These are phyloP conservation scores for Melaleuca quinquenervia DNA, from an alignment of 345 rosid species.

Conservation along the genomic window DNA sequence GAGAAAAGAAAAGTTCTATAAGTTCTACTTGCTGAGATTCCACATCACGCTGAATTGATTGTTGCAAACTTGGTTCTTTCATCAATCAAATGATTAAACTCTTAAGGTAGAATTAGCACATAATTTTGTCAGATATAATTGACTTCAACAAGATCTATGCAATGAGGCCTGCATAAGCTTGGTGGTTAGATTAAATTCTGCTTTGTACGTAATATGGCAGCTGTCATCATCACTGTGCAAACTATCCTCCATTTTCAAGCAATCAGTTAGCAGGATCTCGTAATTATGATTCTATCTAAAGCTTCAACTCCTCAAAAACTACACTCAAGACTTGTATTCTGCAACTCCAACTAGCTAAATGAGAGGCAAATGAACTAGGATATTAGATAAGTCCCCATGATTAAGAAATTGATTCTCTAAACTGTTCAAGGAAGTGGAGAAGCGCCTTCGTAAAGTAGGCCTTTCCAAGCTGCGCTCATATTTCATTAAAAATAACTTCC, in stretches of 20 bases:
- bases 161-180: background rate
- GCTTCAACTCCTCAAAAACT: background rate
- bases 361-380: background rate
- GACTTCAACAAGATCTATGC: no score
- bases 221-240: background rate
- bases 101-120: background rate
- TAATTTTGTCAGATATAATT: no score
- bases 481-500: background rate
- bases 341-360: background rate
- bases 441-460: background rate
- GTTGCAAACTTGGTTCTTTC: background rate
- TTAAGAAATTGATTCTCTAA: background rate
- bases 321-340: background rate
- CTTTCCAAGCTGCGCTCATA: background rate
- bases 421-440: background rate
- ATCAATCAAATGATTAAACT: background rate
- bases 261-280: background rate
- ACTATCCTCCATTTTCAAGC: background rate
- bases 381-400: background rate
- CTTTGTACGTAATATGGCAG: background rate
- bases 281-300: background rate
- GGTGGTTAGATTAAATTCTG: background rate
- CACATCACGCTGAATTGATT: background rate
- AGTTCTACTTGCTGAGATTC: background rate
- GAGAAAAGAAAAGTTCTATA: background rate